phyloP scores from a whole-genome alignment of 1,139 yeast species.

The Williopsis jadinii region DNA sequence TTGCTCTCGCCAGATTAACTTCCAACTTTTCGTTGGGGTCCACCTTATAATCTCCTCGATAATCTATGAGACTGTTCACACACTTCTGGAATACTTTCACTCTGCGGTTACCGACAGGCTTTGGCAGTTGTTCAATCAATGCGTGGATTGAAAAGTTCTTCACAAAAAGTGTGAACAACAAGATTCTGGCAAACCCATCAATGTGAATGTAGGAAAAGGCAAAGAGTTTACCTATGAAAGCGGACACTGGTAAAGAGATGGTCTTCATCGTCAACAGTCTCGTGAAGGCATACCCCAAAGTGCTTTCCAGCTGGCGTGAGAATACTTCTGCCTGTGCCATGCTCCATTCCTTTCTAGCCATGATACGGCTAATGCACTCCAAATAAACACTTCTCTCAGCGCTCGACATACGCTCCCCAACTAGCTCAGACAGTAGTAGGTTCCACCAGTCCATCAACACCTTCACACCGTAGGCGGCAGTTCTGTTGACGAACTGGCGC shows the following conservation, averaged over 20 bases:
- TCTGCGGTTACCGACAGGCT: not conserved
- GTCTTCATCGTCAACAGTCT: conserved; percentile 45
- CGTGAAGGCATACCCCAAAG: conserved; percentile 43
- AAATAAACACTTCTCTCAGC: conserved; percentile 64
- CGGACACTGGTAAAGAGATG: conserved; percentile 53
- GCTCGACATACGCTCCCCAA: conserved; percentile 30
- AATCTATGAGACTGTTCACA: conserved; percentile 11
- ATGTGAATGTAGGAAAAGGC: conserved; percentile 59
- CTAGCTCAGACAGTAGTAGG: conserved; percentile 10
- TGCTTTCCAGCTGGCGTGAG: conserved; percentile 37
- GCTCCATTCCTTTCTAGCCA: conserved; percentile 62
- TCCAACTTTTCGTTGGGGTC: not conserved
- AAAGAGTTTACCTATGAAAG: conserved; percentile 75
- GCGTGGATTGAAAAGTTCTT: conserved; percentile 21
- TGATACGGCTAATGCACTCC: conserved; percentile 64
- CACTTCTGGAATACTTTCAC: not conserved
- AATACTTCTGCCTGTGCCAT: conserved; percentile 14
- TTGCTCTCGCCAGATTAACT: conserved; percentile 3
- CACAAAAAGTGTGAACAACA: conserved; percentile 56
- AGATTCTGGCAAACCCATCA: conserved; percentile 54
- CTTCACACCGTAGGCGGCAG: conserved; percentile 29
- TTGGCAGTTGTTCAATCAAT: conserved; percentile 5
- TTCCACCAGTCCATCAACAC: conserved; percentile 16
- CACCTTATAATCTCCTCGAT: conserved; percentile 15
- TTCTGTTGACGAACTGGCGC: conserved; percentile 22